Percentiles rank a stretch among this genome's conserved stretches.
These are phyloP conservation scores for Phytophthora agathidicida DNA, from an alignment of 352 stramenopile species.

Conservation along the genomic window DNA sequence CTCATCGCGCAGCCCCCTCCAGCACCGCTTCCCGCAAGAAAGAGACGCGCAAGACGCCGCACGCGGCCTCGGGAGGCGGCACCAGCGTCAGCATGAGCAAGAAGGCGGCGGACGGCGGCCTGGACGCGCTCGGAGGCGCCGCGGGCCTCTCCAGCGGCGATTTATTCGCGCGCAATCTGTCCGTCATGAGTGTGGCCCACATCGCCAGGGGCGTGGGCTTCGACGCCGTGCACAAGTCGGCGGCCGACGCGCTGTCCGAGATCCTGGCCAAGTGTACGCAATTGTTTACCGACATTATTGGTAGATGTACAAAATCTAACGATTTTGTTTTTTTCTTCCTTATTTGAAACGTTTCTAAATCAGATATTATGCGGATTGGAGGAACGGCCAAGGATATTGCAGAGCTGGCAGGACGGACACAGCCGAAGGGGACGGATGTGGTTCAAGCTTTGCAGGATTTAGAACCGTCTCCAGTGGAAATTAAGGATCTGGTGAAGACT, in stretches of 20 bases:
- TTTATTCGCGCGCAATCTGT: conserved; percentile 54
- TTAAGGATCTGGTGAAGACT: conserved; percentile 57
- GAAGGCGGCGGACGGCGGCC: conserved; percentile 25
- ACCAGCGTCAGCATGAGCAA: conserved; percentile 59
- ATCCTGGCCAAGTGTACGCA: conserved; percentile 57
- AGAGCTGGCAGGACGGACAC: conserved; percentile 57
- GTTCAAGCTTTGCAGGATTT: conserved; percentile 54
- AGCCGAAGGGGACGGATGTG: conserved; percentile 56
- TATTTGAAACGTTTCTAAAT: no score
- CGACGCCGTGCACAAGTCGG: conserved; percentile 57
- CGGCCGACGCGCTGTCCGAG: conserved; percentile 53
- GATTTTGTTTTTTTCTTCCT: no score
- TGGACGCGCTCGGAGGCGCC: conserved; percentile 22
- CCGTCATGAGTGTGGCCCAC: conserved; percentile 58
- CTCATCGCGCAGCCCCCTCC: conserved; percentile 1
- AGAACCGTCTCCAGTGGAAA: conserved; percentile 45
- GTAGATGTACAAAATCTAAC: no score
- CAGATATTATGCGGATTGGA: conserved; percentile 65
- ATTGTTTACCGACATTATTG: conserved; percentile 14
- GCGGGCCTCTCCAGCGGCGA: conserved; percentile 40
- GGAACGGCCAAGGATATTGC: conserved; percentile 54
- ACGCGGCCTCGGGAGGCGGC: conserved; percentile 21
- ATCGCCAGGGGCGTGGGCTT: conserved; percentile 58
- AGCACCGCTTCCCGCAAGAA: conserved; percentile 20
- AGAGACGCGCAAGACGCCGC: conserved; percentile 23